Conservation (phyloP, 2,329 filamentous ascomycete species). For the Cephalotrichum gorgonifer region DNA sequence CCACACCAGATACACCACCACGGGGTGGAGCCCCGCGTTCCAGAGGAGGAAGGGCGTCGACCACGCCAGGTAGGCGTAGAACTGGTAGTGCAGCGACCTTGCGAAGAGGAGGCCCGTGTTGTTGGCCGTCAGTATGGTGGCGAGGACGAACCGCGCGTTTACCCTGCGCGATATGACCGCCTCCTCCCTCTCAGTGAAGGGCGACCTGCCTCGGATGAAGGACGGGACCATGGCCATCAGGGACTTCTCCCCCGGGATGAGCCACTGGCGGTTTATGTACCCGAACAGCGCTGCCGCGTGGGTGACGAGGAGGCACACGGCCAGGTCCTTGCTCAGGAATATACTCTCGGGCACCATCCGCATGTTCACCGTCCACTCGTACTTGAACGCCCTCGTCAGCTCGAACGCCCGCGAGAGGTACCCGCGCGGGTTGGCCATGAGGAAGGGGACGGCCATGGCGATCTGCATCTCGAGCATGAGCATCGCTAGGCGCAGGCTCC, state of each 20-base stretch:
- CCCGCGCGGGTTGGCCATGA: conserved; percentile 50
- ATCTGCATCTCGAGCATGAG: conserved; percentile 74
- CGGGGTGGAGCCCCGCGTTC: conserved; percentile 59
- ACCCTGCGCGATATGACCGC: conserved; percentile 45
- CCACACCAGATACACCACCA: conserved; percentile 61
- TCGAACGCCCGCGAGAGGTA: conserved; percentile 84
- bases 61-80: conserved; percentile 89
- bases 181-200: conserved; percentile 42
- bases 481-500: conserved; percentile 56
- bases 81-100: conserved; percentile 86
- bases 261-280: conserved; percentile 62
- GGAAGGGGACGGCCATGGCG: conserved; percentile 56
- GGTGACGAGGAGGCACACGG: conserved; percentile 51
- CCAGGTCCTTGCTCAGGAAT: conserved; percentile 64
- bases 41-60: conserved; percentile 79
- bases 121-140: conserved; percentile 65
- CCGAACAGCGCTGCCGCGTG: conserved; percentile 56
- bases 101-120: conserved; percentile 76
- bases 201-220: conserved; percentile 30
- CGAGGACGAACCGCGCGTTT: conserved; percentile 64
- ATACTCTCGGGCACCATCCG: conserved; percentile 76
- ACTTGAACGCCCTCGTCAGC: conserved; percentile 81
- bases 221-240: conserved; percentile 41
- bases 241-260: conserved; percentile 53
- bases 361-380: conserved; percentile 99